Evolutionary conservation across 768 basidiomycete species (phyloP).

Genomic region (Boletus tomentosulus): DNA sequence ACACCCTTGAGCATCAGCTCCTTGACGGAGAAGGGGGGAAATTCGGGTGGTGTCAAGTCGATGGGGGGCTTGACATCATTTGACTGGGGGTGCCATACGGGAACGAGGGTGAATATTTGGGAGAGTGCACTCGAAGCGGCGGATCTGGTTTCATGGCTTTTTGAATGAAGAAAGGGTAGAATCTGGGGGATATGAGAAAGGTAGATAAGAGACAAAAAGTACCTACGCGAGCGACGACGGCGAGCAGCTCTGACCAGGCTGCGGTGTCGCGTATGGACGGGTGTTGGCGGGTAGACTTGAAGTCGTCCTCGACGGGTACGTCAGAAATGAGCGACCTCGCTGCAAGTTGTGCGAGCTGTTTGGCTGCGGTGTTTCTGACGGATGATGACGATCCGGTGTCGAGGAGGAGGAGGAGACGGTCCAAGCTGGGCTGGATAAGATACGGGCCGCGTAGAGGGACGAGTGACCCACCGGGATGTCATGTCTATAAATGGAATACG

Average conservation of each 20-base stretch:
- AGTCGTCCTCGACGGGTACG: constrained; percentile 74
- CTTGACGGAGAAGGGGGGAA: constrained; percentile 71
- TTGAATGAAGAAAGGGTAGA: constrained; percentile 85
- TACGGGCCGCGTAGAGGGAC: not conserved
- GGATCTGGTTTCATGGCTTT: constrained; percentile 86
- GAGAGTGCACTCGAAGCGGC: constrained; percentile 88
- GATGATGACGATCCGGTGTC: constrained; percentile 91
- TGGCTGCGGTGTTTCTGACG: constrained; percentile 92
- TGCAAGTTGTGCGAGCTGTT: constrained; percentile 90
- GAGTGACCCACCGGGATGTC: constrained; percentile 62
- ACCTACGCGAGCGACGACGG: constrained; percentile 82
- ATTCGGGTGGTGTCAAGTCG: constrained; percentile 46
- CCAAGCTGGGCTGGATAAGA: constrained; percentile 58
- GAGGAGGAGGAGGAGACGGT: constrained; percentile 92
- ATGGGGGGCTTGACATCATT: constrained; percentile 22
- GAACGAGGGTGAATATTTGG: constrained; percentile 80
- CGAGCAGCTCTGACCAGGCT: constrained; percentile 88
- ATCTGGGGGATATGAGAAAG: constrained; percentile 46
- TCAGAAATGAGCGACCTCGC: constrained; percentile 81
- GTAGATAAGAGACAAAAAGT: not conserved
- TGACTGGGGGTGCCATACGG: constrained; percentile 58
- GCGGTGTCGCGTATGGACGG: constrained; percentile 57
- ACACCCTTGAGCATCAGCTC: constrained; percentile 73
- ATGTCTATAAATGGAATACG: constrained; percentile 55
- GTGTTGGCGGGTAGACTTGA: constrained; percentile 58